phyloP scores from a whole-genome alignment of 1,139 yeast species.

The Saccharomyces uvarum region DNA sequence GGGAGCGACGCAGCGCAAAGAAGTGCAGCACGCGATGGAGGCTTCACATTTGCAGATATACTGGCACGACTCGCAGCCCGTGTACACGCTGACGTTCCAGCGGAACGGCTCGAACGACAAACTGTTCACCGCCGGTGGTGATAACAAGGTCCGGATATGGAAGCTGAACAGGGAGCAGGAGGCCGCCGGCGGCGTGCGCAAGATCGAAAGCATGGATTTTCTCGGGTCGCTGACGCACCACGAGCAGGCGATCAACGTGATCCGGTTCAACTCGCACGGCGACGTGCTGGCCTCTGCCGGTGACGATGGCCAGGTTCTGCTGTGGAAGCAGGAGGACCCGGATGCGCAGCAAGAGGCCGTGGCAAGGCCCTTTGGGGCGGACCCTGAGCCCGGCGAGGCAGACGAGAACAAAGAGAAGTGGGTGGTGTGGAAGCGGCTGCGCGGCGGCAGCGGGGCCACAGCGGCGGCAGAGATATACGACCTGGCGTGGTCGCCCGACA shows the following conservation, averaged over 20 bases:
- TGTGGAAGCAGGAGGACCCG: conserved; percentile 62
- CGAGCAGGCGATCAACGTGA: conserved; percentile 90
- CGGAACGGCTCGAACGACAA: conserved; percentile 31
- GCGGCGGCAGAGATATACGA: conserved; percentile 69
- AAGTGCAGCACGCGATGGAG: conserved; percentile 4
- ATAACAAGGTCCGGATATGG: conserved; percentile 70
- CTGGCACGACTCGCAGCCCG: conserved; percentile 53
- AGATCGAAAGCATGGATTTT: conserved; percentile 45
- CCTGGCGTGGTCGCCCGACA: conserved; percentile 84
- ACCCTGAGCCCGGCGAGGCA: conserved; percentile 16
- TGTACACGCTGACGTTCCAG: conserved; percentile 77
- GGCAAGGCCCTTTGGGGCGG: conserved; percentile 32
- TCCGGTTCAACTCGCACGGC: conserved; percentile 64
- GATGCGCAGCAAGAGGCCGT: conserved; percentile 49
- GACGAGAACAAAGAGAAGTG: conserved; percentile 66
- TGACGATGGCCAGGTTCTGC: conserved; percentile 80
- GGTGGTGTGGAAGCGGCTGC: conserved; percentile 34
- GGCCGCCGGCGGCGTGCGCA: conserved; percentile 7
- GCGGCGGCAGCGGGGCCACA: neutral
- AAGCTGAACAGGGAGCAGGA: conserved; percentile 32
- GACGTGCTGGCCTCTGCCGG: conserved; percentile 78
- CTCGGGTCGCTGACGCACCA: conserved; percentile 77
- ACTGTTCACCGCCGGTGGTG: conserved; percentile 91
- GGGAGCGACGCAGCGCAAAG: neutral
- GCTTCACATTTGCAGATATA: conserved; percentile 32